Conservation (phyloP, 2,329 filamentous ascomycete species). For the Colletotrichum cordylinicola region DNA sequence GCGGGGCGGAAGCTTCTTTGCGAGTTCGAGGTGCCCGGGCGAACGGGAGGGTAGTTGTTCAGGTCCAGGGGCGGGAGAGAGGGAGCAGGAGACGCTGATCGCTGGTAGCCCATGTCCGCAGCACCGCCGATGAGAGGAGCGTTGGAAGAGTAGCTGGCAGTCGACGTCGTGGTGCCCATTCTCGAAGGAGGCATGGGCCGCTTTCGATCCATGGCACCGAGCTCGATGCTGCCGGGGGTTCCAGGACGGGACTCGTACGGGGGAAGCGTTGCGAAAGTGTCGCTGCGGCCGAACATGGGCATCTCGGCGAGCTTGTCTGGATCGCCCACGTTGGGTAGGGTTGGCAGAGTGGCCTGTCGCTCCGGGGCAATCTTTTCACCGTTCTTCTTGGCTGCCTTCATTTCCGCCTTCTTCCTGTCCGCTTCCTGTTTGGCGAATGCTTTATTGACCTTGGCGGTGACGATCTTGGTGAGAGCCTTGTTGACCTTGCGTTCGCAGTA, state of each 20-base stretch:
- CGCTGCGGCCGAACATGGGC: constrained; percentile 64
- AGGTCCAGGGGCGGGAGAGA: constrained; percentile 37
- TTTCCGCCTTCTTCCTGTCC: constrained; percentile 57
- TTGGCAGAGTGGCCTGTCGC: constrained; percentile 73
- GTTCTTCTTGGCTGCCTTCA: constrained; percentile 57
- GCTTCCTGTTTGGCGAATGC: constrained; percentile 81
- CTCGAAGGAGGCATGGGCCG: constrained; percentile 49
- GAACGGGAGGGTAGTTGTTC: constrained; percentile 32
- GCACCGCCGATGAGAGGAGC: constrained; percentile 67
- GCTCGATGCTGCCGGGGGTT: constrained; percentile 59
- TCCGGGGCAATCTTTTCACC: constrained; percentile 54
- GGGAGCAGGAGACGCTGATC: constrained; percentile 41
- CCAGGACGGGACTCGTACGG: constrained; percentile 65
- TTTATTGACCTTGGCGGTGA: constrained; percentile 86
- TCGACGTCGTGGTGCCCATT: constrained; percentile 61
- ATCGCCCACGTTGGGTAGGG: constrained; percentile 53
- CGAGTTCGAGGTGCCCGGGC: constrained; percentile 40
- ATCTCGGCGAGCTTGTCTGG: constrained; percentile 61
- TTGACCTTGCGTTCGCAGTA: constrained; percentile 96
- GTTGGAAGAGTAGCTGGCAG: constrained; percentile 67
- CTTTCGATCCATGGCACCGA: constrained; percentile 57
- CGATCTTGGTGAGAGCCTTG: constrained; percentile 81
- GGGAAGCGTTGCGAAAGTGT: constrained; percentile 67
- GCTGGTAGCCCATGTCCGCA: constrained; percentile 62
- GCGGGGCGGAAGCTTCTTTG: constrained; percentile 36